Evolutionary conservation across 345 rosid genomes (phyloP).

Genomic region (Gynandropsis gynandra): DNA sequence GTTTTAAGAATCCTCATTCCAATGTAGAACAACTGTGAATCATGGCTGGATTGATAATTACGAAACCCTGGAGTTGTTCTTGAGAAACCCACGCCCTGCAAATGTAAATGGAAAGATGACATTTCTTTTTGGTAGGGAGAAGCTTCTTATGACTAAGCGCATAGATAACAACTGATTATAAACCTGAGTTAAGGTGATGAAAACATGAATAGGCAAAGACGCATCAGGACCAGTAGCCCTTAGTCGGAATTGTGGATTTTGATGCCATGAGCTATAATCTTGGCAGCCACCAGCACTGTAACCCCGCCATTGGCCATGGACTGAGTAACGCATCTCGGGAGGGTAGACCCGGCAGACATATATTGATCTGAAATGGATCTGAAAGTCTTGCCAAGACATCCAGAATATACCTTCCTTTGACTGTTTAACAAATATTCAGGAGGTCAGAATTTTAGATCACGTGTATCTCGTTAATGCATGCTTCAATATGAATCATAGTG

Average conservation of each 20-base stretch:
- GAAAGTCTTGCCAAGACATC: conserved; percentile 99
- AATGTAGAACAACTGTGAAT: conserved; percentile 87
- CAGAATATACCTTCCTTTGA: conserved; percentile 98
- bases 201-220: conserved; percentile 79
- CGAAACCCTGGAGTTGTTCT: conserved; percentile 92
- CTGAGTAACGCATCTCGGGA: conserved; percentile 93
- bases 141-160: too few species aligned
- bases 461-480: not conserved
- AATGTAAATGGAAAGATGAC: conserved; percentile 10
- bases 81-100: conserved; percentile 95
- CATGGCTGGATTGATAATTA: conserved; percentile 92
- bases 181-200: conserved; percentile 98
- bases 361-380: conserved; percentile 95
- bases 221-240: conserved; percentile 91
- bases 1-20: conserved; percentile 99
- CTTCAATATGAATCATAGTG: not conserved
- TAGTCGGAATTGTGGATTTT: conserved; percentile 94
- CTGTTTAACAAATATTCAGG: conserved; percentile 43
- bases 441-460: conserved; percentile 15
- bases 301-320: conserved; percentile 95
- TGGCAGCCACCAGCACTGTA: conserved; percentile 99
- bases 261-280: conserved; percentile 97
- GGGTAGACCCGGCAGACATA: conserved; percentile 98
- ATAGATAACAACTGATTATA: conserved; percentile 1
- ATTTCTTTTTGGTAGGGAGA: not conserved